These are phyloP conservation scores for Leptographium lundbergii DNA, from an alignment of 2,329 filamentous ascomycete genomes.

Conservation along the genomic window DNA sequence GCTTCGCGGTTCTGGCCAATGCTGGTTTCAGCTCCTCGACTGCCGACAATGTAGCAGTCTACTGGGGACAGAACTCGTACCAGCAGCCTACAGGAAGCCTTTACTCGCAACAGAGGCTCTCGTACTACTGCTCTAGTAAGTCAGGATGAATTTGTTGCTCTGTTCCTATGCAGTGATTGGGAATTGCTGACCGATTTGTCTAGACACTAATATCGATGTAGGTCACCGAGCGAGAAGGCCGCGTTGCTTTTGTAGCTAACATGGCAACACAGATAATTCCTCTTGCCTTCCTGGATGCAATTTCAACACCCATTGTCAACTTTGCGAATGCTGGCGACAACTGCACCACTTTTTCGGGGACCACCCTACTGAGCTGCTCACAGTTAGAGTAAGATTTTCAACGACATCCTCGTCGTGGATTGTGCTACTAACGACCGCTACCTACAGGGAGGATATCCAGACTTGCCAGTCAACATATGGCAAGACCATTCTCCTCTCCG, in stretches of 20 bases:
- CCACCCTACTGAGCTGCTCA: constrained; percentile 45
- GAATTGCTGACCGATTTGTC: not conserved
- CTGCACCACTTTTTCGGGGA: constrained; percentile 47
- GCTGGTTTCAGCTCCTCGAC: constrained; percentile 34
- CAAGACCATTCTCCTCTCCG: constrained; percentile 61
- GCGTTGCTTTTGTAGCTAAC: not conserved
- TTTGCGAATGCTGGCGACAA: constrained; percentile 52
- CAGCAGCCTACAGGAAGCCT: constrained; percentile 29
- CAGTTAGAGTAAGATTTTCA: constrained; percentile 44
- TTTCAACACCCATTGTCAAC: constrained; percentile 45
- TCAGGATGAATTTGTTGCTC: too few species aligned
- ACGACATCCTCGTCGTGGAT: too few species aligned
- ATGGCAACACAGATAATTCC: constrained; percentile 39
- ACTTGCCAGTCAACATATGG: constrained; percentile 47
- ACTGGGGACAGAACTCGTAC: constrained; percentile 60
- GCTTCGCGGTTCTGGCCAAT: constrained; percentile 11
- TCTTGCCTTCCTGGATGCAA: constrained; percentile 47
- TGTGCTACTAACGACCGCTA: not conserved
- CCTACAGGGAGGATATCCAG: constrained; percentile 32
- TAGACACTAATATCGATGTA: not conserved
- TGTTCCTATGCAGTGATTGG: not conserved
- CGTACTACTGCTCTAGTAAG: constrained; percentile 46
- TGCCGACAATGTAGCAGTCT: constrained; percentile 45
- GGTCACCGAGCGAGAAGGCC: not conserved
- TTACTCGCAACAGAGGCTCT: constrained; percentile 39